Base-by-base conservation (phyloP, 2,329 filamentous ascomycete genomes). In the Verticillium dahliae region DNA sequence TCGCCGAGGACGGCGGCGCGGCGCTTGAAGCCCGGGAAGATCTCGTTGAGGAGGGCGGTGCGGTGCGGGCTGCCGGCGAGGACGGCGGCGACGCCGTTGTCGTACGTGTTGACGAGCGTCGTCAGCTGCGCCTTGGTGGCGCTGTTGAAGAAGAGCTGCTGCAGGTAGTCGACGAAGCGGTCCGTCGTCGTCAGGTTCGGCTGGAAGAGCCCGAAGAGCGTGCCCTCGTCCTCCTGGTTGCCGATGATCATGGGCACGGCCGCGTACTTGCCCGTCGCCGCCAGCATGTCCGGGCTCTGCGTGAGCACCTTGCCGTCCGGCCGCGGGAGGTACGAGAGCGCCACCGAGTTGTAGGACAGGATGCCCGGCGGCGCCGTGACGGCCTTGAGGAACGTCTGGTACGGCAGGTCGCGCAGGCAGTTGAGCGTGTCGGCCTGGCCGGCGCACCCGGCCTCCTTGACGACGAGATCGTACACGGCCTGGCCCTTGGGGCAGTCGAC, bases 221-320 rank as follows among this genome's bases (percentile, higher is more conserved):
- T 92, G 18, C 90, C 90, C 73, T 94, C 90, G 69, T 94, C 90
- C 76, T 93, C 90, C 72, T 92, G 89, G 69, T 91, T 83, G 52
- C 90, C 90, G 45, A 90, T 82, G 65, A 82, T 82, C 75, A 79
- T 77, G 39, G 80, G 80, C 1, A 82, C 79, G 1, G 76, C 74
- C 22, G 80, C 72, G 62, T 80, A 81, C 5, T 80, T 79, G 14
- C 87, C 85, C 0, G 71, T 68, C 2, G 67, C 61, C 1, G 82
- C 75, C 4, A 90, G 76, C 0, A 80, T 60, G 0, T 93, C 89
- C 0, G 89, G 86, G 6, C 85, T 89, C 2, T 82, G 77, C 0
- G 84, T 81, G 9, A 92, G 78, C 4, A 81, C 80, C 1, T 70
- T 81, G 34, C 88, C 87, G 66, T 93, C 90, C 0, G 90, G 90